A percentile compares a stretch with the other conserved stretches of the same genome.
Evolutionary conservation across 169 alveolate genomes (phyloP).

Genomic region (Theileria annulata): DNA sequence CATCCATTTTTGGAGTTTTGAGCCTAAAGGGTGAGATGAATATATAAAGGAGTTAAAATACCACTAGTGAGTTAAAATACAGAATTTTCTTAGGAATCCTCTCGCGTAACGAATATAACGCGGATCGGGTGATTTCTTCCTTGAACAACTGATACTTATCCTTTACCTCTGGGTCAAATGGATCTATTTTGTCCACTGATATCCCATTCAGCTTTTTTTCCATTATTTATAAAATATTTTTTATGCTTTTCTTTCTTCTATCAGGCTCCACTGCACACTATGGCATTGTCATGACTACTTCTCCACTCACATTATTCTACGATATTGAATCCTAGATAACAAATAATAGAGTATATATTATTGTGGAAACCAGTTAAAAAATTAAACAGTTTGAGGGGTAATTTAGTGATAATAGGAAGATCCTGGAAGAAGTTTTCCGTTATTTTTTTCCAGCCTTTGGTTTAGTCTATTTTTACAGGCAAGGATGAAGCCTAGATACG

Average conservation of each 20-base stretch:
- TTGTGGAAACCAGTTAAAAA: neutral
- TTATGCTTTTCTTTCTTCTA: neutral
- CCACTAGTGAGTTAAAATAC: slow-evolving; percentile 78
- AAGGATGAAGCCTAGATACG: slow-evolving; percentile 80
- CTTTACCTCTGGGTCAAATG: slow-evolving; percentile 73
- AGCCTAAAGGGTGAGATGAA: slow-evolving; percentile 14
- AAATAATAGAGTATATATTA: neutral
- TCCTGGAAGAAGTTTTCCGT: slow-evolving; percentile 72
- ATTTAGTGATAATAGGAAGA: slow-evolving; percentile 27
- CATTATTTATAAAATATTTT: slow-evolving; percentile 22
- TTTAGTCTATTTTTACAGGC: slow-evolving; percentile 79
- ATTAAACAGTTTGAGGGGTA: neutral
- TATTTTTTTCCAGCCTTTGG: slow-evolving; percentile 63
- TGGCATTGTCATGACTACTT: neutral
- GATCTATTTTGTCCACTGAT: slow-evolving; percentile 78
- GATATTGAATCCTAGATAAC: neutral
- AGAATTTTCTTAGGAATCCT: slow-evolving; percentile 85
- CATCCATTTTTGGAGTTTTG: slow-evolving; percentile 40
- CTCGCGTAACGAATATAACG: slow-evolving; percentile 78
- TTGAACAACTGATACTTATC: slow-evolving; percentile 79
- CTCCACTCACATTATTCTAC: slow-evolving; percentile 3
- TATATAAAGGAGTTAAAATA: slow-evolving; percentile 47
- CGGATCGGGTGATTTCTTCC: slow-evolving; percentile 81
- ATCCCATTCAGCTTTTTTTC: slow-evolving; percentile 56
- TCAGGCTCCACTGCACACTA: slow-evolving; percentile 23